Base-by-base conservation (phyloP, 1,284 basidiomycete species). In the Heterobasidion occidentale region DNA sequence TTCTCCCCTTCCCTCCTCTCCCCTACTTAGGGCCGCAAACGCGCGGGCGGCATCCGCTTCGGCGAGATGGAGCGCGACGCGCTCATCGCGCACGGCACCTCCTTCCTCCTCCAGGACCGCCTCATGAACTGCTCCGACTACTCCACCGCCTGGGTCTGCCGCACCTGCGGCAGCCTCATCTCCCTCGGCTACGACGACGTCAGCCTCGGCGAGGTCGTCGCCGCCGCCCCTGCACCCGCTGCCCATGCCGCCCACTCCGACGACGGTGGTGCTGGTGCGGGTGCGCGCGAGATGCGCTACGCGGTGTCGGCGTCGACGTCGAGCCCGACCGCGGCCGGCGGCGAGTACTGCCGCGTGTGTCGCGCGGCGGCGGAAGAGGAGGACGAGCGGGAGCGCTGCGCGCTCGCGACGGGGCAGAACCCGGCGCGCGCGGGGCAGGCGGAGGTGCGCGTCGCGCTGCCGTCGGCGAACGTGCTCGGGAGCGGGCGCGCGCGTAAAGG, bases 41-140 rank as follows among this genome's bases (percentile, higher is more conserved):
- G 95, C 56, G 94, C 92, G 45, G 97, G 97, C 68, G 97, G 97
- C 71, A 99, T 99, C 66, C 95, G 97, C 61, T 99, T 99, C 72
- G 97, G 97, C 65, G 97, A 99, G 76, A 99, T 99, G 97, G 97
- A 99, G 74, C 91, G 97, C 58, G 97, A 99, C 69, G 96, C 97
- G 14, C 80, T 99, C 53, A 92, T 99, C 64, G 97, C 97, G 3
- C 97, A 99, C 74, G 97, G 97, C 46, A 98, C 97, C 6, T 94
- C 93, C 7, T 99, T 97, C 86, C 80, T 99, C 49, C 81, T 99
- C 27, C 96, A 99, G 77, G 97, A 99, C 71, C 83, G 97, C 55
- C 76, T 99, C 68, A 99, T 99, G 96, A 99, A 99, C 74, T 99
- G 97, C 70, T 99, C 96, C 46, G 97, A 99, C 74, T 99, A 99